Percentiles rank a stretch among this genome's conserved stretches.
Evolutionary conservation across 495 filamentous ascomycete species (phyloP).

Genomic region (Bacidia gigantensis): DNA sequence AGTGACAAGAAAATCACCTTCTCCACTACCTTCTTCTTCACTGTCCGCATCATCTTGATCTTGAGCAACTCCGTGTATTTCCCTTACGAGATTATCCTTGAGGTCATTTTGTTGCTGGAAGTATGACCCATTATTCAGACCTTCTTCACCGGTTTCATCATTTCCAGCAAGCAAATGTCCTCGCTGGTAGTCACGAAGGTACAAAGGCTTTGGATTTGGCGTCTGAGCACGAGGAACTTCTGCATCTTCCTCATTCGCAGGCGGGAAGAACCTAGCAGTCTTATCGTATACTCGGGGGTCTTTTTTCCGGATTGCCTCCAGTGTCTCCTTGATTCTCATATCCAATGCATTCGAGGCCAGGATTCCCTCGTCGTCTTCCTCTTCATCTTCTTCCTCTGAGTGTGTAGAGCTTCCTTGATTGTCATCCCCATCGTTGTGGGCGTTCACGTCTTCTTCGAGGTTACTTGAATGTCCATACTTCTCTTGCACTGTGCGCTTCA

Average conservation of each 20-base stretch:
- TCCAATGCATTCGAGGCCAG: slow-evolving; percentile 72
- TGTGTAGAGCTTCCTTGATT: slow-evolving; percentile 38
- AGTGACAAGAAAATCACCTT: slow-evolving; percentile 56
- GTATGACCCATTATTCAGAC: slow-evolving; percentile 51
- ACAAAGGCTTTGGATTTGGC: slow-evolving; percentile 72
- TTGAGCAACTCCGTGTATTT: slow-evolving; percentile 55
- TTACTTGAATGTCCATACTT: slow-evolving; percentile 54
- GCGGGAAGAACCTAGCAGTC: slow-evolving; percentile 57
- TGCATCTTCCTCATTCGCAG: slow-evolving; percentile 38
- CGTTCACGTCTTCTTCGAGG: slow-evolving; percentile 13
- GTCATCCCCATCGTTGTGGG: slow-evolving; percentile 25
- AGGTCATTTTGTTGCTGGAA: slow-evolving; percentile 73
- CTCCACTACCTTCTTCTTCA: slow-evolving; percentile 46
- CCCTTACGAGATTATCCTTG: slow-evolving; percentile 58
- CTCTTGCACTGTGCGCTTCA: slow-evolving; percentile 53
- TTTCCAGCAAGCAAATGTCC: slow-evolving; percentile 58
- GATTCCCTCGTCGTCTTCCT: slow-evolving; percentile 81
- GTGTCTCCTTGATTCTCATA: slow-evolving; percentile 67
- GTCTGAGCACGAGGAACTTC: slow-evolving; percentile 18
- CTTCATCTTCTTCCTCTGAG: slow-evolving; percentile 76
- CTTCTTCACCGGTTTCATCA: slow-evolving; percentile 28
- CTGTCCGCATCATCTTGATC: slow-evolving; percentile 24
- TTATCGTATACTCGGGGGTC: slow-evolving; percentile 84
- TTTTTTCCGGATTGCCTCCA: slow-evolving; percentile 74
- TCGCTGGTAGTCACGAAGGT: slow-evolving; percentile 78